phyloP scores from a whole-genome alignment of 129 eudicot genomes.

The Heracleum sosnowskyi region DNA sequence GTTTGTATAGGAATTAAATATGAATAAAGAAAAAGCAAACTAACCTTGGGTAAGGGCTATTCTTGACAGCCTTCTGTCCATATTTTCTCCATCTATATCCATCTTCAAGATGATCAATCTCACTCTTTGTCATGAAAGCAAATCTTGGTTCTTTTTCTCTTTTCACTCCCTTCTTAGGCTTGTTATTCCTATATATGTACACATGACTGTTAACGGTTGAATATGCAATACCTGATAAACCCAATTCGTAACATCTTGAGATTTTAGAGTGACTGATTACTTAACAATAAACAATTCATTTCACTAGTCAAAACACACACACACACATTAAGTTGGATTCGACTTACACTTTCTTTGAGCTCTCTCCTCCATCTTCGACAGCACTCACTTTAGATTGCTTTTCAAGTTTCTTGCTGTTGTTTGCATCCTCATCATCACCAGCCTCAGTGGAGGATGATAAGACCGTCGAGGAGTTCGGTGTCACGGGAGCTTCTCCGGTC shows the following conservation, averaged over 20 bases:
- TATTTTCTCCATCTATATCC: conserved; percentile 97
- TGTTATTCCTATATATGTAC: conserved; percentile 53
- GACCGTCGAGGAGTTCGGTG: conserved; percentile 59
- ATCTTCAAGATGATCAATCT: conserved; percentile 93
- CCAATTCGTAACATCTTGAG: too few relatives aligned
- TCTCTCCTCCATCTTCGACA: conserved; percentile 50
- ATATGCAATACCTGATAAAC: too few relatives aligned
- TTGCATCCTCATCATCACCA: conserved; percentile 39
- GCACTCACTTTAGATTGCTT: conserved; percentile 6
- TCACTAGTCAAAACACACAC: neutral
- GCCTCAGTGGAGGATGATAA: conserved; percentile 70
- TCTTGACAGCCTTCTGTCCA: conserved; percentile 94
- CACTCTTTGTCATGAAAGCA: conserved; percentile 93
- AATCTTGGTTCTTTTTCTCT: conserved; percentile 57
- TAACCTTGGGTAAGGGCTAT: conserved; percentile 87
- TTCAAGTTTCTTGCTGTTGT: conserved; percentile 25
- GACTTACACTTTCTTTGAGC: conserved; percentile 76
- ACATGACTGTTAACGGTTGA: too few relatives aligned
- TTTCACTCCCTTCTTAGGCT: conserved; percentile 58
- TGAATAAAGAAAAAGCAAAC: neutral
- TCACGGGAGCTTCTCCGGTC: conserved; percentile 39
- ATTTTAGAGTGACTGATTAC: too few relatives aligned
- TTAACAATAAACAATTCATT: too few relatives aligned
- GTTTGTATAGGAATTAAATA: neutral
- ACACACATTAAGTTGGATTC: neutral